Percentiles rank a stretch among this genome's conserved stretches.
These are phyloP conservation scores for Penicillium coffeae DNA, from an alignment of 495 filamentous ascomycete genomes.

Conservation along the genomic window DNA sequence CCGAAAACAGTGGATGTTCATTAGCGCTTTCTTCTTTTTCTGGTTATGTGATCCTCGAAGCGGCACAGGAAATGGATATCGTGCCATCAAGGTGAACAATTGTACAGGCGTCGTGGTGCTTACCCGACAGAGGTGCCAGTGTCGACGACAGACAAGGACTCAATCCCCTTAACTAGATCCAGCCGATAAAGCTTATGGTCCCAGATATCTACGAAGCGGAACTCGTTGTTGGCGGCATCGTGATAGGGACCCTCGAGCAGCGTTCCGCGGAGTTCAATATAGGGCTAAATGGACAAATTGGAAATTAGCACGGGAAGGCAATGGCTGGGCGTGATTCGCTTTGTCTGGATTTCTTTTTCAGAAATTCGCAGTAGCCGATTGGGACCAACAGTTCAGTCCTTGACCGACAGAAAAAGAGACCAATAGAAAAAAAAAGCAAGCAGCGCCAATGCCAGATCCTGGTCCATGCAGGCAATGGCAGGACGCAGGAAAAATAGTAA, in stretches of 20 bases:
- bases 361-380: conserved; percentile 1
- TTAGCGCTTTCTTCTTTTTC: conserved; percentile 8
- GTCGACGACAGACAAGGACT: conserved; percentile 60
- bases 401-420: conserved; percentile 19
- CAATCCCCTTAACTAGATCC: conserved; percentile 60
- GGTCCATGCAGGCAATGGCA: conserved; percentile 1
- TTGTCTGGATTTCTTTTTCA: conserved; percentile 1
- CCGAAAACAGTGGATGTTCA: conserved; percentile 3
- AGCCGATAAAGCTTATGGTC: conserved; percentile 71
- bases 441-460: not conserved
- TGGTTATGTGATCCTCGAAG: not conserved
- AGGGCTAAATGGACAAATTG: conserved; percentile 51
- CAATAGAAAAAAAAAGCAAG: conserved; percentile 8
- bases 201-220: conserved; percentile 90
- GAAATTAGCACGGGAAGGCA: conserved; percentile 2
- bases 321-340: not conserved
- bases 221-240: conserved; percentile 60
- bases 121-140: conserved; percentile 64
- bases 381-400: conserved; percentile 4
- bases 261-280: conserved; percentile 65
- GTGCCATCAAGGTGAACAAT: not conserved
- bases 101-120: conserved; percentile 3
- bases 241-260: conserved; percentile 84
- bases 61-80: not conserved
- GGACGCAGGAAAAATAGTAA: too few species aligned